Evolutionary conservation across 202 grass and related monocot genomes (phyloP).

Genomic region (Zoysia matrella): DNA sequence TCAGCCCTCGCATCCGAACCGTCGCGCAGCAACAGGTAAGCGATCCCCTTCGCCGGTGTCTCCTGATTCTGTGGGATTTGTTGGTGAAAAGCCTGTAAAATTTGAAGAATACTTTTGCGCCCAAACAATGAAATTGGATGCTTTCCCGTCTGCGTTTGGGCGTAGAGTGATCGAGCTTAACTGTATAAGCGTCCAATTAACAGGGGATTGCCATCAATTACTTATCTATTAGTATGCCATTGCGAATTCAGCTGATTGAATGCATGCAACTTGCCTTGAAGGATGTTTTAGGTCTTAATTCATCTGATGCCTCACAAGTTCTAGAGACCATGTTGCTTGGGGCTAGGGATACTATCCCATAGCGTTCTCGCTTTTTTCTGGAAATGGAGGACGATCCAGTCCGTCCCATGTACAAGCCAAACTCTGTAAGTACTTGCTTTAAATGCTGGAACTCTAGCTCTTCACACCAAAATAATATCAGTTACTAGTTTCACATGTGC

Average conservation of each 20-base stretch:
- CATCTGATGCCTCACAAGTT: conserved; percentile 19
- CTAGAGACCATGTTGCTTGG: conserved; percentile 36
- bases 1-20: not conserved
- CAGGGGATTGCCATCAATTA: not conserved
- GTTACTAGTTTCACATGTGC: conserved; percentile 24
- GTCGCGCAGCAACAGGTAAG: not conserved
- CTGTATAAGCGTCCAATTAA: conserved; percentile 24
- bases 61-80: not conserved
- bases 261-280: conserved; percentile 29
- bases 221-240: conserved; percentile 10
- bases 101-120: not conserved
- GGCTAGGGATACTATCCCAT: conserved; percentile 29
- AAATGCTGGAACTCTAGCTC: conserved; percentile 45
- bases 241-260: conserved; percentile 27
- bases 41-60: not conserved
- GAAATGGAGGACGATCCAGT: conserved; percentile 56
- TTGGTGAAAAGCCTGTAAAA: not conserved
- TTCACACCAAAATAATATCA: conserved; percentile 23
- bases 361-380: conserved; percentile 17
- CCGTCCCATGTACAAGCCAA: conserved; percentile 52
- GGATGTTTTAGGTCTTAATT: conserved; percentile 25
- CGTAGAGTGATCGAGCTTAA: conserved; percentile 11
- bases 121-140: not conserved
- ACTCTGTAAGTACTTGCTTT: conserved; percentile 48
- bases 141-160: not conserved